A percentile compares a stretch with the other conserved stretches of the same genome.
Conservation (phyloP, 2,329 filamentous ascomycete species). For the Periconia digitata region DNA sequence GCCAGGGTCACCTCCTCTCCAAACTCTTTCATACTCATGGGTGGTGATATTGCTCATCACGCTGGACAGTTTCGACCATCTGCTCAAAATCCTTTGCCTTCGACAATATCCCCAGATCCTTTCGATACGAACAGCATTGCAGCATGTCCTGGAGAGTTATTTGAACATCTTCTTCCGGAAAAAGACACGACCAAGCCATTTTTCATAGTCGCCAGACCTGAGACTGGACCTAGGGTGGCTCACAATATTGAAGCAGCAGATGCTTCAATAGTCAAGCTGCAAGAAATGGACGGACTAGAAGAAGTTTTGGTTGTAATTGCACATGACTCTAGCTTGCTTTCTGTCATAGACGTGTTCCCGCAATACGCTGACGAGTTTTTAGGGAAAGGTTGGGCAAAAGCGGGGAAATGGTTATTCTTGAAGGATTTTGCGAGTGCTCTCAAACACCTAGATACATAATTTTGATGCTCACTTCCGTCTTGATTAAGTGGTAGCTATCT, state of each 20-base stretch:
- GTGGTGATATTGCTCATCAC: slow-evolving; percentile 30
- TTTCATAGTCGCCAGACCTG: background rate
- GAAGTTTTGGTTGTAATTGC: slow-evolving; percentile 8
- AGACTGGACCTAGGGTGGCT: background rate
- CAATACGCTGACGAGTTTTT: slow-evolving; percentile 4
- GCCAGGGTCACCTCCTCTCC: slow-evolving; percentile 42
- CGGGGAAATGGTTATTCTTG: slow-evolving; percentile 6
- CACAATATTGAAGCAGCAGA: background rate
- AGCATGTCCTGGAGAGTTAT: background rate
- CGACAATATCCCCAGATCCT: background rate
- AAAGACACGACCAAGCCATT: background rate
- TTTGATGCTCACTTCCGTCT: no score
- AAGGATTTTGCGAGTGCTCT: background rate
- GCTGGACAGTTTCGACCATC: slow-evolving; percentile 30
- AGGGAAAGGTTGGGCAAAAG: slow-evolving; percentile 3
- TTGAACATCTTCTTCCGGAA: background rate
- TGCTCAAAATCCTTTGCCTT: slow-evolving; percentile 4
- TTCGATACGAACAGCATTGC: background rate
- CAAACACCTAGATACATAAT: no score
- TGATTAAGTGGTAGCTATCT: no score
- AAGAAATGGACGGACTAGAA: slow-evolving; percentile 4
- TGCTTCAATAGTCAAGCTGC: background rate
- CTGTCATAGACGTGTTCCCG: slow-evolving; percentile 7
- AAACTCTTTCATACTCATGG: slow-evolving; percentile 29
- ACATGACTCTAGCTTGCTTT: slow-evolving; percentile 3